Conservation (phyloP, 1,284 basidiomycete genomes). For the Leccinum huronense region DNA sequence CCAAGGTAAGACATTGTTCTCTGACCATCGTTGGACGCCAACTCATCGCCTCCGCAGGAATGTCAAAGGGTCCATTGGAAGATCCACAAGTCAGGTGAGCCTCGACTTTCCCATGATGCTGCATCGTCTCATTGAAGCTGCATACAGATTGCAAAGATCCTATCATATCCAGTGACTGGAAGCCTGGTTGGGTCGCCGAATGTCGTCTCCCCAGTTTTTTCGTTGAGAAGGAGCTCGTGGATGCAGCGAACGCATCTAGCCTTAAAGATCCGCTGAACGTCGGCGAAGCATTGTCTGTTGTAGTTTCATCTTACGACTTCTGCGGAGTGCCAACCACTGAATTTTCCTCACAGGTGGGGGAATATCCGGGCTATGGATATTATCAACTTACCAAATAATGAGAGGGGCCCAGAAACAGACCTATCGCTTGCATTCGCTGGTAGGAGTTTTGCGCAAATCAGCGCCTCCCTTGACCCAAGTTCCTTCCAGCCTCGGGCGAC, state of each 20-base stretch:
- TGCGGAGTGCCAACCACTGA: conserved; percentile 2
- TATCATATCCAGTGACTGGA: conserved; percentile 24
- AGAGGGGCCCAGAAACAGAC: conserved; percentile 34
- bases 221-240: conserved; percentile 2
- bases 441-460: conserved; percentile 11
- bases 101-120: background rate
- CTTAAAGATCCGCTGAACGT: conserved; percentile 20
- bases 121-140: background rate
- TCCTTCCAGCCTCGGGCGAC: conserved; percentile 26
- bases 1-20: conserved; percentile 27
- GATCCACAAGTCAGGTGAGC: conserved; percentile 27
- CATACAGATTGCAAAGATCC: conserved; percentile 27
- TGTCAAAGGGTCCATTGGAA: conserved; percentile 28
- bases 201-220: conserved; percentile 26
- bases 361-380: conserved; percentile 38
- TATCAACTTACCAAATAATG: conserved; percentile 40
- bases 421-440: conserved; percentile 41
- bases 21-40: background rate
- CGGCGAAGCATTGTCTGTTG: conserved; percentile 25
- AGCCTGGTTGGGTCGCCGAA: conserved; percentile 27
- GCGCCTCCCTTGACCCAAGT: conserved; percentile 1
- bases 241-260: conserved; percentile 16
- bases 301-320: background rate
- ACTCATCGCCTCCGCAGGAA: conserved; percentile 15
- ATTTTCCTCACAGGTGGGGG: conserved; percentile 17